Evolutionary conservation across 1,139 yeast genomes (phyloP).

Genomic region (Blastobotrys aristatus): DNA sequence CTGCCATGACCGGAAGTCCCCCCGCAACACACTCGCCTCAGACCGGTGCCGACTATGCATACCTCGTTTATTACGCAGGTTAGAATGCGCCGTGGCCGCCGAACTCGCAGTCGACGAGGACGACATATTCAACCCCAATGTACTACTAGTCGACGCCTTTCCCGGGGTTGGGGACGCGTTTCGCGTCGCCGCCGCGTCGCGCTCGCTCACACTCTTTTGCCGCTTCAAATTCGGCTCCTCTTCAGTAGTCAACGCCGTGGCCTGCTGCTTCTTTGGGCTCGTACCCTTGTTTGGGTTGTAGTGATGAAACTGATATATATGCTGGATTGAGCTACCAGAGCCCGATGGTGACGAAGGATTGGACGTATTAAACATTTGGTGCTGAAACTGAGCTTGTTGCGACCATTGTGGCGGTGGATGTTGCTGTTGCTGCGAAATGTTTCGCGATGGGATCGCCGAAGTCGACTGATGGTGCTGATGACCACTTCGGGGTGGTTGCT

Average conservation of each 20-base stretch:
- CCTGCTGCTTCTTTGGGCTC: conserved; percentile 16
- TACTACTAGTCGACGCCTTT: conserved; percentile 2
- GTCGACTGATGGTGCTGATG: conserved; percentile 27
- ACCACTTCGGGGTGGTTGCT: conserved; percentile 15
- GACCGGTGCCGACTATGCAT: conserved; percentile 32
- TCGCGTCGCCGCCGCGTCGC: conserved; percentile 11
- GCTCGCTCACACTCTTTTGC: conserved; percentile 20
- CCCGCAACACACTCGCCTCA: conserved; percentile 24
- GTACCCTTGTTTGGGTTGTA: conserved; percentile 26
- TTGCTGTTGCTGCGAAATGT: conserved; percentile 2
- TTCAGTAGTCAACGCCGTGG: conserved; percentile 6
- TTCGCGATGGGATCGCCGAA: conserved; percentile 22
- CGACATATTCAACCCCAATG: conserved; percentile 5
- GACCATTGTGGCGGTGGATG: conserved; percentile 7
- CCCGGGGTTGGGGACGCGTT: conserved; percentile 18
- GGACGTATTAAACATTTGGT: conserved; percentile 1
- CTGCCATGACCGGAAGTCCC: conserved; percentile 8
- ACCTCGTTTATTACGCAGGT: conserved; percentile 22
- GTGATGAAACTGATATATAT: conserved; percentile 26
- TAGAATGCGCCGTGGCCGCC: conserved; percentile 22
- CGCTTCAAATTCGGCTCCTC: conserved; percentile 18
- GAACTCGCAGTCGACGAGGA: conserved; percentile 16
- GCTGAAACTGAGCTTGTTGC: conserved; percentile 5
- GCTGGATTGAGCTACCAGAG: conserved; percentile 19
- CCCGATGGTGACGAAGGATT: conserved; percentile 22